These are phyloP conservation scores for Phenoliferia sp. DNA, from an alignment of 1,284 basidiomycete genomes.

Conservation along the genomic window DNA sequence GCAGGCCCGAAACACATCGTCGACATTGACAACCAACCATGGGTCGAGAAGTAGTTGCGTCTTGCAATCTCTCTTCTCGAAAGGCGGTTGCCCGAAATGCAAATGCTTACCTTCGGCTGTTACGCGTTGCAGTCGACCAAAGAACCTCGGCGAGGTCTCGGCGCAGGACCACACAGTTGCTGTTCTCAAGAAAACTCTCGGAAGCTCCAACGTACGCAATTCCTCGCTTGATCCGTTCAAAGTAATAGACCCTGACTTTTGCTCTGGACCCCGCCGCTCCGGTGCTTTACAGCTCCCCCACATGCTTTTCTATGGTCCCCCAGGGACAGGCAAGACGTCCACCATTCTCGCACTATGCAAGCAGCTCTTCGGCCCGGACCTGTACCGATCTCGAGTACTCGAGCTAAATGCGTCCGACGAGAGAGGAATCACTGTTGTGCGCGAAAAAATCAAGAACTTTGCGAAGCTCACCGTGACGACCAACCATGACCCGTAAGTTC, in stretches of 20 bases:
- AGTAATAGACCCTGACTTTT: no score
- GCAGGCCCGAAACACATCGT: constrained; percentile 46
- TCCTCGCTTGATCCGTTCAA: no score
- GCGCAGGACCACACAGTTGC: constrained; percentile 95
- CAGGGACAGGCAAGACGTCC: constrained; percentile 97
- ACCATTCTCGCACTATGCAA: constrained; percentile 92
- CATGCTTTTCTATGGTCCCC: constrained; percentile 99
- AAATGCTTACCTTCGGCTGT: background rate
- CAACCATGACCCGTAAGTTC: constrained; percentile 31
- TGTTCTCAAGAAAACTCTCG: constrained; percentile 83
- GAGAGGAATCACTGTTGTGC: constrained; percentile 90
- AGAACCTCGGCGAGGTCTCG: constrained; percentile 95
- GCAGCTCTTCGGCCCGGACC: constrained; percentile 94
- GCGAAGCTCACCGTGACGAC: constrained; percentile 57
- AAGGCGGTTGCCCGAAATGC: background rate
- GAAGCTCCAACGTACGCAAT: constrained; percentile 75
- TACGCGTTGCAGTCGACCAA: constrained; percentile 66
- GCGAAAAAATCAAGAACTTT: constrained; percentile 98
- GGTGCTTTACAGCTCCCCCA: constrained; percentile 74
- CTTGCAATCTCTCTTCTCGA: no score
- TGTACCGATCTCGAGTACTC: constrained; percentile 86
- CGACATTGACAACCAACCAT: constrained; percentile 73
- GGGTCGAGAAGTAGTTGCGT: constrained; percentile 99
- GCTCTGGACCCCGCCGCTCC: background rate
- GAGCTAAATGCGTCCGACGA: constrained; percentile 99